Percentiles rank a stretch among this genome's conserved stretches.
Conservation (phyloP, 176 grass and related monocot species). For the Hordeum marinum region DNA sequence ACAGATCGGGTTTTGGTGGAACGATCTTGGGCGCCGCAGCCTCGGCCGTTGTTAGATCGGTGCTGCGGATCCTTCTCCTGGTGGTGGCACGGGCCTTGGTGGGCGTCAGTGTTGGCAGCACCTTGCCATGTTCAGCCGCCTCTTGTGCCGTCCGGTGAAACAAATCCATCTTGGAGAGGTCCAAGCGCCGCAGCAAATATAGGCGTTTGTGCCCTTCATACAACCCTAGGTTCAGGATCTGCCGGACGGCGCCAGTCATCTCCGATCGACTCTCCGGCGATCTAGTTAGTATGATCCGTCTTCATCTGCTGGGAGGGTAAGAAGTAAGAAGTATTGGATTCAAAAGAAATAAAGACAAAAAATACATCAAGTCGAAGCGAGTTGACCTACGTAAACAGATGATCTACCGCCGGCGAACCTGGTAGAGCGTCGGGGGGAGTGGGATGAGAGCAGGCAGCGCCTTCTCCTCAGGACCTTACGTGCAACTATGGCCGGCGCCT, state of each 20-base stretch:
- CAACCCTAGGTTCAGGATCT: background rate
- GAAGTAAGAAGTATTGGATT: too few species aligned
- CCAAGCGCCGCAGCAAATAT: background rate
- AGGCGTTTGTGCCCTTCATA: background rate
- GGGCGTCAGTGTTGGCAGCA: background rate
- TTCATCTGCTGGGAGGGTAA: background rate
- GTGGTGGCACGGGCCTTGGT: background rate
- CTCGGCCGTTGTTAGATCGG: too few species aligned
- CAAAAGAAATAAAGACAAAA: too few species aligned
- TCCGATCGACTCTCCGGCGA: too few species aligned
- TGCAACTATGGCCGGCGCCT: too few species aligned
- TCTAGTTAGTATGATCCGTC: too few species aligned
- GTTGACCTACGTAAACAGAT: background rate
- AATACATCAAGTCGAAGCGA: background rate
- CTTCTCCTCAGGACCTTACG: too few species aligned
- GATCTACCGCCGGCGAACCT: too few species aligned
- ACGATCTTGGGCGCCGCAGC: too few species aligned
- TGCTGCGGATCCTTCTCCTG: background rate
- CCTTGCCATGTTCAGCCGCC: background rate
- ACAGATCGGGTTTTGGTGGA: too few species aligned
- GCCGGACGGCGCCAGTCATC: background rate
- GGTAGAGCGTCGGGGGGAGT: too few species aligned
- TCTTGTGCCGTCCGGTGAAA: background rate
- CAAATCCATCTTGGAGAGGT: background rate
- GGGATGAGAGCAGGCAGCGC: too few species aligned